Evolutionary conservation across 1,139 yeast genomes (phyloP).

Genomic region (Blastobotrys arbuscula): DNA sequence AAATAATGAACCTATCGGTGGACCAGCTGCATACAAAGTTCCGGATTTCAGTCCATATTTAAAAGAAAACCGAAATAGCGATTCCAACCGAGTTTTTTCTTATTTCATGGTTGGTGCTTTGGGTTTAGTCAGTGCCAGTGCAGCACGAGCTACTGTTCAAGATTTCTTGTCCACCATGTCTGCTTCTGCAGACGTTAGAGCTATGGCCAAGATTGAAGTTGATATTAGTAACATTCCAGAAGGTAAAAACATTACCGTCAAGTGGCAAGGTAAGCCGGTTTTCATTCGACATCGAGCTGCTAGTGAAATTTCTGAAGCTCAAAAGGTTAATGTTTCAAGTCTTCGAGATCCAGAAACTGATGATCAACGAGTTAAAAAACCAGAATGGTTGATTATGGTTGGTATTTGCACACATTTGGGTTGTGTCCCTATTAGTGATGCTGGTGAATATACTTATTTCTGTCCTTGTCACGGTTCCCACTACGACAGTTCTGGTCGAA

Average conservation of each 20-base stretch:
- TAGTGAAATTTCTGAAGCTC: slow-evolving; percentile 92
- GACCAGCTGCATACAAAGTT: slow-evolving; percentile 76
- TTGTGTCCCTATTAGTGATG: slow-evolving; percentile 99
- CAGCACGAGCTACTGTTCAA: slow-evolving; percentile 97
- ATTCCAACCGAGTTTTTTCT: slow-evolving; percentile 77
- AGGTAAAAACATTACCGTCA: slow-evolving; percentile 96
- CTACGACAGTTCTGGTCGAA: slow-evolving; percentile 98
- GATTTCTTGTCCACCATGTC: slow-evolving; percentile 90
- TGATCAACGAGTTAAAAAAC: slow-evolving; percentile 89
- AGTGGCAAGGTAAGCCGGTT: slow-evolving; percentile 99
- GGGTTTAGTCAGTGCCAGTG: slow-evolving; percentile 91
- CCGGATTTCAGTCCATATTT: slow-evolving; percentile 87
- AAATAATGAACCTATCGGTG: slow-evolving; percentile 34
- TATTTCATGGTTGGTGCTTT: slow-evolving; percentile 98
- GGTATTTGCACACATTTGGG: slow-evolving; percentile 99
- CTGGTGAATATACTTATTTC: slow-evolving; percentile 99
- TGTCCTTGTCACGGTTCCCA: slow-evolving; percentile 99
- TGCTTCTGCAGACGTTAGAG: slow-evolving; percentile 98
- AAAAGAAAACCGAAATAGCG: slow-evolving; percentile 61
- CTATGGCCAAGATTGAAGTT: slow-evolving; percentile 99
- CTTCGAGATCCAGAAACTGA: slow-evolving; percentile 96
- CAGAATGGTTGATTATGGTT: slow-evolving; percentile 98
- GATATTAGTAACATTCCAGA: slow-evolving; percentile 91
- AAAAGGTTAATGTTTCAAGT: slow-evolving; percentile 60
- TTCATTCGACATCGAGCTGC: slow-evolving; percentile 98